phyloP scores from a whole-genome alignment of 2,329 filamentous ascomycete species.

The Exophiala spinifera region DNA sequence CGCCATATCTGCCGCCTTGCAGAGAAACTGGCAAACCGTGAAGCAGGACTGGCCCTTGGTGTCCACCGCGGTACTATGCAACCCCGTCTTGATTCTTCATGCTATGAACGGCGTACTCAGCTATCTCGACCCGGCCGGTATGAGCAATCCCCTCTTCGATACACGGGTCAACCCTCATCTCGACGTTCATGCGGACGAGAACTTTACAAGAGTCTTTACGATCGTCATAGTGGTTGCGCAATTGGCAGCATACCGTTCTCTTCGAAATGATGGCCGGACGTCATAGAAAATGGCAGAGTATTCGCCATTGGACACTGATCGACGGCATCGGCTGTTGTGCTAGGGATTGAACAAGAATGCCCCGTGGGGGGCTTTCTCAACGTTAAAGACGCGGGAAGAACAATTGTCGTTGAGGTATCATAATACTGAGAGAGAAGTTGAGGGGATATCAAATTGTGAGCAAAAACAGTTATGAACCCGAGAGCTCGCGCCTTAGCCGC shows the following conservation, averaged over 20 bases:
- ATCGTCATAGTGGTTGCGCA: conserved; percentile 39
- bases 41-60: conserved; percentile 28
- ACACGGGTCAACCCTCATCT: conserved; percentile 34
- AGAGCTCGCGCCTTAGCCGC: conserved; percentile 18
- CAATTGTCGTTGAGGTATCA: background rate
- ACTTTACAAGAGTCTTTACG: conserved; percentile 41
- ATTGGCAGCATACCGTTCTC: conserved; percentile 26
- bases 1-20: background rate
- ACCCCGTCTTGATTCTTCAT: conserved; percentile 40
- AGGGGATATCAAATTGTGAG: conserved; percentile 24
- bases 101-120: conserved; percentile 40
- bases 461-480: conserved; percentile 16
- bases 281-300: background rate
- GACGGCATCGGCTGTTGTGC: too few species aligned
- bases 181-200: conserved; percentile 38
- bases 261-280: background rate
- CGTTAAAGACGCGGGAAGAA: background rate
- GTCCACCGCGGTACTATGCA: conserved; percentile 39
- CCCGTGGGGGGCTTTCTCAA: too few species aligned
- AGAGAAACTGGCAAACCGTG: conserved; percentile 7
- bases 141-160: conserved; percentile 29
- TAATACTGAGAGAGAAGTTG: background rate
- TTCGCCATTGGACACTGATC: too few species aligned
- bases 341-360: too few species aligned
- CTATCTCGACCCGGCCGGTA: conserved; percentile 34